These are phyloP conservation scores for Lippia alba DNA, from an alignment of 305 asterid species.

Conservation along the genomic window DNA sequence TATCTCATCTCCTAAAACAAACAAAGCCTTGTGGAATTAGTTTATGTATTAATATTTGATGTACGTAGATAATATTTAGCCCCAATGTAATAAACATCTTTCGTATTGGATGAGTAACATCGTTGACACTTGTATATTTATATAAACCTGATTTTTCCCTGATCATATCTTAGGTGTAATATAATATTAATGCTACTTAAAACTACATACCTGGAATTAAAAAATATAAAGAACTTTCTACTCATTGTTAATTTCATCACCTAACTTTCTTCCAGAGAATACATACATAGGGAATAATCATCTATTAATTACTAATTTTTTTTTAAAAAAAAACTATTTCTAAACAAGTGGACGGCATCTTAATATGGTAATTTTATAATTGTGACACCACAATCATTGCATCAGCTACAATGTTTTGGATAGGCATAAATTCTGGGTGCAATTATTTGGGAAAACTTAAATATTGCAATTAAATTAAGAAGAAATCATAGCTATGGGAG, in stretches of 20 bases:
- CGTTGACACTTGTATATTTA: not conserved
- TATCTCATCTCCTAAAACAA: no score
- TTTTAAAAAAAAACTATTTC: not conserved
- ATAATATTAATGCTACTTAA: not conserved
- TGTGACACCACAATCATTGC: slow-evolving; percentile 25
- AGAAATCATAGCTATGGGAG: slow-evolving; percentile 22
- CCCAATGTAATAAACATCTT: not conserved
- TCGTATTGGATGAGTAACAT: not conserved
- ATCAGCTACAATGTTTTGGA: slow-evolving; percentile 33
- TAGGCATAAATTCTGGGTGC: slow-evolving; percentile 37
- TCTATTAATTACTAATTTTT: not conserved
- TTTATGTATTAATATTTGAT: no score
- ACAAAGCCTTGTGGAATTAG: no score
- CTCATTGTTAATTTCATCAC: not conserved
- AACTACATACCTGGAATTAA: not conserved
- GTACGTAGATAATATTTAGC: no score
- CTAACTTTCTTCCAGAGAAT: slow-evolving; percentile 12
- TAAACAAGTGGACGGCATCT: slow-evolving; percentile 26
- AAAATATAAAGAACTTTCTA: not conserved
- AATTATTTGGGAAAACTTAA: slow-evolving; percentile 36
- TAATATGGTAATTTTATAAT: slow-evolving; percentile 25
- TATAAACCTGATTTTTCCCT: not conserved
- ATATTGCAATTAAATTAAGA: slow-evolving; percentile 18
- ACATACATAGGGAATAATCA: not conserved
- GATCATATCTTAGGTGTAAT: not conserved